Evolutionary conservation across 2,329 filamentous ascomycete species (phyloP).

Genomic region (Paraphaeosphaeria sporulosa): DNA sequence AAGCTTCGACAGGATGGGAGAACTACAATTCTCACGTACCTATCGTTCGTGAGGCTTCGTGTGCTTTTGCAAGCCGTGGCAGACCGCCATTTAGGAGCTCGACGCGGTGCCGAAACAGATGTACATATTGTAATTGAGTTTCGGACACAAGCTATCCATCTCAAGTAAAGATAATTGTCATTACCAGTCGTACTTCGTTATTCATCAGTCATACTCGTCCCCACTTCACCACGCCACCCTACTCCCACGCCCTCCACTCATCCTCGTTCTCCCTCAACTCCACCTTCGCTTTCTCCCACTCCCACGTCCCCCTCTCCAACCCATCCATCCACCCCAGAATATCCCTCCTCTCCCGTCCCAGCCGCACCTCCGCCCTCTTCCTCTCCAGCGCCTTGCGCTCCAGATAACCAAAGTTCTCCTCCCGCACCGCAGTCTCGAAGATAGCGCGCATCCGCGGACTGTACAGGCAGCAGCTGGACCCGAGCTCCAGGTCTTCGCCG

Average conservation of each 20-base stretch:
- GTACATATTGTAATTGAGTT: too few relatives aligned
- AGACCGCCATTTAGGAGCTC: too few relatives aligned
- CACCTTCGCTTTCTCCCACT: slow-evolving; percentile 35
- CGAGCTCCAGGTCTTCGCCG: slow-evolving; percentile 51
- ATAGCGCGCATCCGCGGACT: slow-evolving; percentile 78
- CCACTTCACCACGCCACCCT: neutral
- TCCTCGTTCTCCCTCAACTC: slow-evolving; percentile 33
- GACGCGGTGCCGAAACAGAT: too few relatives aligned
- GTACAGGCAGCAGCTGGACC: slow-evolving; percentile 77
- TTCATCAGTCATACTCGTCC: neutral
- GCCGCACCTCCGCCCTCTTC: slow-evolving; percentile 38
- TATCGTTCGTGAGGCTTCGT: too few relatives aligned
- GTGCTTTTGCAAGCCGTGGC: too few relatives aligned
- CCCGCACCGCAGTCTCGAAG: slow-evolving; percentile 71
- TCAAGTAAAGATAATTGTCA: too few relatives aligned
- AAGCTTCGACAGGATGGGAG: too few relatives aligned
- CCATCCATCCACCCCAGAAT: slow-evolving; percentile 32
- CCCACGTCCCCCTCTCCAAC: slow-evolving; percentile 30
- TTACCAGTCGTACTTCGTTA: too few relatives aligned
- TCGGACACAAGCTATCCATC: too few relatives aligned
- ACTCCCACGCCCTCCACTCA: slow-evolving; percentile 45
- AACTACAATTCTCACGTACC: too few relatives aligned
- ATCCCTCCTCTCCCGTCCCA: slow-evolving; percentile 56
- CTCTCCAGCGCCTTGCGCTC: slow-evolving; percentile 65
- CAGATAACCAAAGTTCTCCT: slow-evolving; percentile 72